These are phyloP conservation scores for Termitomyces sp. DNA, from an alignment of 768 basidiomycete species.

Conservation along the genomic window DNA sequence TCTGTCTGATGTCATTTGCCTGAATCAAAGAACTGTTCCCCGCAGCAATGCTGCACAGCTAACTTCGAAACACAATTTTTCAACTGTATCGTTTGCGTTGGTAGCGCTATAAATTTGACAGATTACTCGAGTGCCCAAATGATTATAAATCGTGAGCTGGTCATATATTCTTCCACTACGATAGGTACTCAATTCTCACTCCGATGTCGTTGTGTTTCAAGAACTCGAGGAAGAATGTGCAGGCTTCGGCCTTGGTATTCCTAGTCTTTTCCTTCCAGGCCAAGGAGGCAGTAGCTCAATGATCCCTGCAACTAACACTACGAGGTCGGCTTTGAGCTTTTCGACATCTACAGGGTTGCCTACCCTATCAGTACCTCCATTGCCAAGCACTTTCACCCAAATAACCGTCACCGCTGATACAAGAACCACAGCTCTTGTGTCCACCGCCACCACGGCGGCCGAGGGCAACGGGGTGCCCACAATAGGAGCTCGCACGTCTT, in stretches of 20 bases:
- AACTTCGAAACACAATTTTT: slow-evolving; percentile 33
- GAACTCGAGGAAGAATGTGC: neutral
- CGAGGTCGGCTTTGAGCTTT: neutral
- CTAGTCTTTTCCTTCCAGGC: neutral
- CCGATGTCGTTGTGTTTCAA: neutral
- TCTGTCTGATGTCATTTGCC: neutral
- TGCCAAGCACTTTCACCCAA: neutral
- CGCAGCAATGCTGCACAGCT: slow-evolving; percentile 30
- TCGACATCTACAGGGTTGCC: neutral
- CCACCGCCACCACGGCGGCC: neutral
- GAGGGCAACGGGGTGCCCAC: neutral
- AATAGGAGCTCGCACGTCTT: neutral
- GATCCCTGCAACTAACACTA: neutral
- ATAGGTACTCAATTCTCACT: neutral
- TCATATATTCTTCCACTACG: neutral
- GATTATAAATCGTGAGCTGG: slow-evolving; percentile 15
- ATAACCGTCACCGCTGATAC: neutral
- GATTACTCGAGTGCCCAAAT: slow-evolving; percentile 24
- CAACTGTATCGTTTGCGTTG: slow-evolving; percentile 36
- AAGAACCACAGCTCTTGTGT: neutral
- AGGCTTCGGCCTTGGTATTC: neutral
- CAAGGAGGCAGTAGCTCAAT: neutral
- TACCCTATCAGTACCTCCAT: neutral
- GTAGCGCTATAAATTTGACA: slow-evolving; percentile 15
- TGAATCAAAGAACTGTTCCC: slow-evolving; percentile 19